Evolutionary conservation across 192 early-diverging fungal species (phyloP), one percentile per base, ranked within the genome.

Genomic region (Backusella tarrabulga): DNA sequence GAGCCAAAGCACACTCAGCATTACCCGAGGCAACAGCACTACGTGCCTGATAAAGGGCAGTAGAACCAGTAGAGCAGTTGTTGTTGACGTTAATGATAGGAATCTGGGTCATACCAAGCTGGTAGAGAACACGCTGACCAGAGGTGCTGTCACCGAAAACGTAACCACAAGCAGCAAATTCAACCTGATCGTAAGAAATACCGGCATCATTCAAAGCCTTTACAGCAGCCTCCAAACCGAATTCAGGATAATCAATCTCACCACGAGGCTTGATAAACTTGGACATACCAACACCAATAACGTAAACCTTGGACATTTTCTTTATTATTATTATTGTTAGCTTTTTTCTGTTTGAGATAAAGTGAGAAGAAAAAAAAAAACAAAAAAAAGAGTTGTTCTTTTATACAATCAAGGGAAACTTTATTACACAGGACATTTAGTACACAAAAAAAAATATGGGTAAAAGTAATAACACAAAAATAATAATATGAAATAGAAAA

Each of bases 21-120:
- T 80, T 70, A 41, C 92, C 92, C 23, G 80, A 80, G 54, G 84
- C 88, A 71, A 93, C 83, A 9, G 87, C 83, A 68, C 87, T 81
- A 35, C 91, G 87, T 34, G 91, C 91, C 74, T 88, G 80, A 74
- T 80, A 91, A 32, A 93, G 80, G 34, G 92, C 91, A 7, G 92
- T 87, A 3, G 92, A 91, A 15, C 91, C 91, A 71, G 92, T 92
- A 6, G 92, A 87, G 84, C 92, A 92, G 80, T 92, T 92, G 88
- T 93, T 93, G 85, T 93, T 92, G 69, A 91, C 90, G 68, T 93
- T 93, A 75, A 84, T 82, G 14, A 84, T 84, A 4, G 90, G 90
- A 68, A 91, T 91, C 73, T 91, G 90, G n/a, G 89, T 90, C 87
- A 92, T 87, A 23, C 91, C 92, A 19, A 93, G 83, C 78, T 91